These are phyloP conservation scores for Rhizopogon salebrosus DNA, from an alignment of 768 basidiomycete species.

Conservation along the genomic window DNA sequence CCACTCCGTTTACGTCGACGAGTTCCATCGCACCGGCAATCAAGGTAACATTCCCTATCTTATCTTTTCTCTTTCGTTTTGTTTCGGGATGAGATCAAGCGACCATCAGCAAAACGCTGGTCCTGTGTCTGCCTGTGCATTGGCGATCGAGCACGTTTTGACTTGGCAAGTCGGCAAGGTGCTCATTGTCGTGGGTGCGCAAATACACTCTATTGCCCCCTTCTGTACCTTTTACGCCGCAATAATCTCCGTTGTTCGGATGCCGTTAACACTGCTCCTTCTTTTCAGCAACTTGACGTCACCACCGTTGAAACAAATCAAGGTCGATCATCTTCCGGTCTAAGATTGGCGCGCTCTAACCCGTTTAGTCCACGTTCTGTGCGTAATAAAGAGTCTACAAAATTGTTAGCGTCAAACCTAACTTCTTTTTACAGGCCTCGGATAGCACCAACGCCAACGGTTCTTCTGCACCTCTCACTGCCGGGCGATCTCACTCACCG, in stretches of 20 bases:
- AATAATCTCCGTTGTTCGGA: background rate
- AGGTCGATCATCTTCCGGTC: constrained; percentile 4
- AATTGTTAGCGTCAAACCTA: constrained; percentile 9
- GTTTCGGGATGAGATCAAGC: no score
- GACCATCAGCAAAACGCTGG: no score
- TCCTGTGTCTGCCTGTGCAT: no score
- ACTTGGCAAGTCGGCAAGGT: background rate
- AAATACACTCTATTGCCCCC: background rate
- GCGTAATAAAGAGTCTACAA: constrained; percentile 10
- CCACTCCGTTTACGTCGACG: constrained; percentile 17
- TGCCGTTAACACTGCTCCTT: constrained; percentile 5
- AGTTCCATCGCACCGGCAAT: constrained; percentile 15
- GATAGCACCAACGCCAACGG: background rate
- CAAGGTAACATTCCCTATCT: constrained; percentile 16
- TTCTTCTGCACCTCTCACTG: background rate
- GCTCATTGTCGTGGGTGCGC: no score
- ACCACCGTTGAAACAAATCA: constrained; percentile 14
- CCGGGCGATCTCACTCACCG: constrained; percentile 5
- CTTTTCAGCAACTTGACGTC: constrained; percentile 27
- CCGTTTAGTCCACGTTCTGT: constrained; percentile 3
- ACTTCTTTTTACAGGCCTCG: no score
- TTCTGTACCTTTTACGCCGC: background rate
- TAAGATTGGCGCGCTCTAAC: background rate
- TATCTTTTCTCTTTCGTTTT: constrained; percentile 5
- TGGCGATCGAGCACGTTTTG: background rate